A percentile compares a stretch with the other conserved stretches of the same genome.
These are phyloP conservation scores for Cadophora sp. DNA, from an alignment of 2,329 filamentous ascomycete species.

Conservation along the genomic window DNA sequence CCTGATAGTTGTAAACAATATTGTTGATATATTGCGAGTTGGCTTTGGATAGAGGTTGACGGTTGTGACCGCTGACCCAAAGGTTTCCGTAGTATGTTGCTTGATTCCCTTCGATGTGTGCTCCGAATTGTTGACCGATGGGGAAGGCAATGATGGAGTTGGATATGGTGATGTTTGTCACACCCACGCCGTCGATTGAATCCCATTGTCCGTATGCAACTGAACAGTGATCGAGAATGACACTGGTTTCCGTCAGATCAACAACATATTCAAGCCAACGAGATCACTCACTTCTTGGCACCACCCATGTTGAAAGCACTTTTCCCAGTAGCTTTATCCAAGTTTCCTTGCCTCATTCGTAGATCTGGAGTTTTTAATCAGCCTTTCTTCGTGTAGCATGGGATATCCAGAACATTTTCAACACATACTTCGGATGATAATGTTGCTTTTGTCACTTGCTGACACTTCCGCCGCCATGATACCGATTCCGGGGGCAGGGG, in stretches of 20 bases:
- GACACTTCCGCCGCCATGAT: conserved; percentile 45
- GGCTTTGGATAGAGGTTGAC: conserved; percentile 63
- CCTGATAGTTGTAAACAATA: conserved; percentile 62
- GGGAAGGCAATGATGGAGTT: conserved; percentile 32
- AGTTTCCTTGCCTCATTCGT: conserved; percentile 59
- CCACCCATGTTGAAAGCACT: conserved; percentile 59
- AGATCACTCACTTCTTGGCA: not conserved
- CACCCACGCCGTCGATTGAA: conserved; percentile 53
- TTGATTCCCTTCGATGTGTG: conserved; percentile 59
- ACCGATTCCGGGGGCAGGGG: conserved; percentile 52
- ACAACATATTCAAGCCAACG: no score
- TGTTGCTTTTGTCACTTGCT: conserved; percentile 43
- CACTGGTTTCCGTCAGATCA: conserved; percentile 51
- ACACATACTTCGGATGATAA: conserved; percentile 54
- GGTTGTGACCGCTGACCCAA: conserved; percentile 63
- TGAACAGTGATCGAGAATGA: conserved; percentile 63
- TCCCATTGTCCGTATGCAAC: conserved; percentile 63
- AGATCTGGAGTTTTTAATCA: conserved; percentile 46
- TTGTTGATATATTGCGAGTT: conserved; percentile 60
- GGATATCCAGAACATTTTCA: no score
- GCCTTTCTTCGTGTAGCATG: not conserved
- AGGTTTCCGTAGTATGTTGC: conserved; percentile 59
- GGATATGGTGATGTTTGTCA: conserved; percentile 25
- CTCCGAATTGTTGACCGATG: conserved; percentile 60
- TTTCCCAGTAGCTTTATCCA: conserved; percentile 56